phyloP scores from a whole-genome alignment of 768 basidiomycete species.

The Wakefieldia striispora region DNA sequence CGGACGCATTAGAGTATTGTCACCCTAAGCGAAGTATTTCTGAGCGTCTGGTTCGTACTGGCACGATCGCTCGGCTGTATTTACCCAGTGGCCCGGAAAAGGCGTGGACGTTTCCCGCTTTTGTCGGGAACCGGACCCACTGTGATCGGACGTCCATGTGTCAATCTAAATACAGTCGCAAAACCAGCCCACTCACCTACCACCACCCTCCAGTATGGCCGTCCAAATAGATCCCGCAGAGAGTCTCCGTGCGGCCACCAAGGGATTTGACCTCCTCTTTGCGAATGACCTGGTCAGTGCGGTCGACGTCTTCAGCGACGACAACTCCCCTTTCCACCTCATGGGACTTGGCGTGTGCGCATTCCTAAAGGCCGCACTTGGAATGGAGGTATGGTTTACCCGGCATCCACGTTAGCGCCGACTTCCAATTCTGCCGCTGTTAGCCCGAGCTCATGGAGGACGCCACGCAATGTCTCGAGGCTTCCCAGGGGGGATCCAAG shows the following conservation, averaged over 20 bases:
- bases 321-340: slow-evolving; percentile 64
- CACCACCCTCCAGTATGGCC: not conserved
- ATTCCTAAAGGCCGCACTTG: slow-evolving; percentile 75
- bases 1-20: no score
- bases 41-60: no score
- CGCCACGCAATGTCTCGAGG: slow-evolving; percentile 52
- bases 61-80: no score
- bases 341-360: slow-evolving; percentile 70
- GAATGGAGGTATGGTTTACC: slow-evolving; percentile 60
- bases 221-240: slow-evolving; percentile 23
- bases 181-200: slow-evolving; percentile 1
- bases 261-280: slow-evolving; percentile 71
- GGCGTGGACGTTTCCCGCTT: no score
- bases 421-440: not conserved
- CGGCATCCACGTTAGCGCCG: not conserved
- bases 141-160: no score
- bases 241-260: slow-evolving; percentile 34
- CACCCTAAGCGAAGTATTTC: no score
- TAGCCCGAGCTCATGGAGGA: slow-evolving; percentile 63
- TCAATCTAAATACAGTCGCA: no score
- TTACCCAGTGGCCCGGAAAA: no score
- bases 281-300: slow-evolving; percentile 62
- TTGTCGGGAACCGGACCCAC: no score
- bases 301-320: slow-evolving; percentile 41
- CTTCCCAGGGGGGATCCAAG: slow-evolving; percentile 61